Evolutionary conservation across 2,329 filamentous ascomycete genomes (phyloP), one percentile per base, ranked within the genome.

Genomic region (Aspergillus nomiae): DNA sequence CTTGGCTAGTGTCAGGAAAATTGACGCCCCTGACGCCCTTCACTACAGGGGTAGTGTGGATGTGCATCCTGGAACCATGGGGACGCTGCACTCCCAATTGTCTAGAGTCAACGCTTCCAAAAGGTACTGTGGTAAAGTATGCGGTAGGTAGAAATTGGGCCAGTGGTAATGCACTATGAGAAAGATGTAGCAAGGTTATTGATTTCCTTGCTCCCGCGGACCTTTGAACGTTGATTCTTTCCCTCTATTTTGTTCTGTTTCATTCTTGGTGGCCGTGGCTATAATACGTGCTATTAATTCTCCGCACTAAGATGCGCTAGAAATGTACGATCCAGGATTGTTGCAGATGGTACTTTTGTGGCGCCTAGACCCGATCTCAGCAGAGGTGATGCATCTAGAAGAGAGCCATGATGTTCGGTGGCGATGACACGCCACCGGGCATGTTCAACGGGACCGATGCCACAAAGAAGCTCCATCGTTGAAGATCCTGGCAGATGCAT

Each of bases 391-490:
- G 8, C 21, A 30, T 26, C 66, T 71, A 82, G 48, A 83, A 82
- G 21, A 83, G 78, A 0, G 81, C 80, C 61, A 82, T 73, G 41
- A 76, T 76, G 55, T 82, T 82, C 3, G 81, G 80, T 9, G 82
- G 81, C 51, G 78, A 81, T 3, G 77, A 79, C 4, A 83, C 76
- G 4, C 79, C 81, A 10, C 81, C 82, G 2, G 80, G 80, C 69
- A 84, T 81, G 58, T 85, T 84, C 56, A 85, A 73, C 1, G 82
- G 82, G 50, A 78, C 75, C 9, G 80, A 83, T 0, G 81, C 74
- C 3, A 86, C 71, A 66, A 86, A 86, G 68, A 86, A 85, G 0
- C 74, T 76, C 78, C 81, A 85, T 16, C 82, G 72, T 14, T 77
- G 71, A 21, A 76, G 71, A 38, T 76, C 73, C 45, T 74, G 67